Evolutionary conservation across 1,139 yeast genomes (phyloP), one percentile per base, ranked within the genome.

Genomic region (Suhomyces panamericanus): DNA sequence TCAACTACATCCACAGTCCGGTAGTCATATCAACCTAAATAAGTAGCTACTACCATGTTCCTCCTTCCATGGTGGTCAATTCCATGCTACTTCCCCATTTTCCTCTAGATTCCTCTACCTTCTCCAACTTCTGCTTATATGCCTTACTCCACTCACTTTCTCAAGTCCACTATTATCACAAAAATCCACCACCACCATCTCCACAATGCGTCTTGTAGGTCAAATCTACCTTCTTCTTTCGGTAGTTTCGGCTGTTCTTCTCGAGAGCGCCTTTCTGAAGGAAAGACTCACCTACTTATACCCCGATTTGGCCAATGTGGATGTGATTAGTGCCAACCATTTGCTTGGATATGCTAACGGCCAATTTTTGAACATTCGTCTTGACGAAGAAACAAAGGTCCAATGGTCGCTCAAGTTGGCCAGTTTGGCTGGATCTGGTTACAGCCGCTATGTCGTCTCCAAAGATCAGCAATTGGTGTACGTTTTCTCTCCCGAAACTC

Each of bases 211-310:
- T 24, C 14, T 35, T 6, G 16, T 43, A 15, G 39, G 33, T 11
- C 31, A 28, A 17, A 30, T 43, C 30, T 35, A 28, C 29, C 35
- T 36, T 26, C 33, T 31, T 6, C 22, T 41, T 14, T 28, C 41
- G 22, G 17, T 50, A 35, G 51, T 45, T n/a, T 46, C 47, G 15
- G 63, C 58, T 6, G 67, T 70, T 33, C 54, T 63, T 38, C 44
- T 68, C 10, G 73, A 70, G 33, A 69, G 69, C 45, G 77, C 77
- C 6, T 70, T 71, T 53, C 61, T 61, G 14, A 63, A 60, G 49
- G 75, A 73, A 49, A 63, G 66, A 55, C 50, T 67, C 39, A 58
- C 56, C 30, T 61, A 64, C 42, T 52, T 53, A 38, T 48, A 57
- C 34, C 58, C 60, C 15, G 48, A 49, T 3, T 42, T 61, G 32